These are phyloP conservation scores for Fonsecaea multimorphosa DNA, from an alignment of 2,329 filamentous ascomycete species.

Conservation along the genomic window DNA sequence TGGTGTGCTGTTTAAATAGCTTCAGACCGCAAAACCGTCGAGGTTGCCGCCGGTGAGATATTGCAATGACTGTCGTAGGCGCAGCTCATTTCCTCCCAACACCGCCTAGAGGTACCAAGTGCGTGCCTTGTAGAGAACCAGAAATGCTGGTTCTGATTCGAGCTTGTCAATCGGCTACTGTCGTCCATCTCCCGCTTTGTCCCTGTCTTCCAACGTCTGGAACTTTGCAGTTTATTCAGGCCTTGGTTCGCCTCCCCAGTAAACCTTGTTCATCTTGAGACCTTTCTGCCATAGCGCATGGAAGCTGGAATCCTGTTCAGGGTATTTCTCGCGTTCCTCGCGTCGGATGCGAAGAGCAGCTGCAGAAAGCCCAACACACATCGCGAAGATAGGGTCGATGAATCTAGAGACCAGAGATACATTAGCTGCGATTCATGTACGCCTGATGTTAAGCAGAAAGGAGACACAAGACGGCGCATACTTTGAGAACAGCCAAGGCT, in stretches of 20 bases:
- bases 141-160: not conserved
- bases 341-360: slow-evolving; percentile 60
- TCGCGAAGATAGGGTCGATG: slow-evolving; percentile 61
- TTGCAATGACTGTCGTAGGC: too few relatives aligned
- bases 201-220: not conserved
- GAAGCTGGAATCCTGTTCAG: slow-evolving; percentile 44
- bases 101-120: too few relatives aligned
- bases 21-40: too few relatives aligned
- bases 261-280: slow-evolving; percentile 30
- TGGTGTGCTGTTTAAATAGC: too few relatives aligned
- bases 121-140: not conserved
- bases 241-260: slow-evolving; percentile 24
- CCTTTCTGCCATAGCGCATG: slow-evolving; percentile 35
- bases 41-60: too few relatives aligned
- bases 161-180: not conserved
- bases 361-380: slow-evolving; percentile 60
- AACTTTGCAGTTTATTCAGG: not conserved
- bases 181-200: not conserved
- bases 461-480: slow-evolving; percentile 34
- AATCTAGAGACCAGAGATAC: slow-evolving; percentile 44
- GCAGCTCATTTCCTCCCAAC: too few relatives aligned
- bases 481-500: slow-evolving; percentile 52
- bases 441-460: not conserved
- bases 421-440: not conserved
- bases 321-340: slow-evolving; percentile 58